Percentiles rank a stretch among this genome's conserved stretches.
Conservation (phyloP, 768 basidiomycete genomes). For the Sporobolomyces phaffii region DNA sequence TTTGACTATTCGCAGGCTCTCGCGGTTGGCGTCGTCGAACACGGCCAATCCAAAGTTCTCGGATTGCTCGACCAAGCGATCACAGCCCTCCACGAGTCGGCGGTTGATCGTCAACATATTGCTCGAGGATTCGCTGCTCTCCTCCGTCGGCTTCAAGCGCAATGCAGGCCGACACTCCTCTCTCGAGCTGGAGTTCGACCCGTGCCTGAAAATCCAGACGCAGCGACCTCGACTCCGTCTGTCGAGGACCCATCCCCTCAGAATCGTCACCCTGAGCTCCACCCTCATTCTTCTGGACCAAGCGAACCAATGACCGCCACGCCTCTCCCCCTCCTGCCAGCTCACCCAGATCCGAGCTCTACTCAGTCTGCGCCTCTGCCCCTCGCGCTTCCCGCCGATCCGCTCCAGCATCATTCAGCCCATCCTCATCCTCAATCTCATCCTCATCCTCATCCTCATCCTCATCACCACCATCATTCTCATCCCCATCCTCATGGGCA, state of each 20-base stretch:
- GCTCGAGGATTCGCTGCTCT: conserved; percentile 28
- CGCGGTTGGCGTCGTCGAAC: conserved; percentile 37
- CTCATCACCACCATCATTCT: background rate
- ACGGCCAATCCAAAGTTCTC: conserved; percentile 29
- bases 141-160: conserved; percentile 27
- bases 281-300: background rate
- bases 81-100: conserved; percentile 17
- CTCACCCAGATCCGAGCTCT: background rate
- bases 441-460: too few species aligned
- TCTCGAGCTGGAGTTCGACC: conserved; percentile 26
- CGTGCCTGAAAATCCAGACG: background rate
- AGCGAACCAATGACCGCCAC: background rate
- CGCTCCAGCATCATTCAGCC: background rate
- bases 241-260: background rate
- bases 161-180: conserved; percentile 34
- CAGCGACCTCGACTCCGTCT: background rate
- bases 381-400: background rate
- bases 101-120: conserved; percentile 32
- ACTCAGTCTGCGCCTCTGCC: background rate
- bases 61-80: conserved; percentile 28
- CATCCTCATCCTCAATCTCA: background rate
- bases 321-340: background rate
- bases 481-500: background rate
- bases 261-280: background rate
- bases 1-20: conserved; percentile 20